A percentile compares a stretch with the other conserved stretches of the same genome.
phyloP scores from a whole-genome alignment of 768 basidiomycete genomes.

The Pisolithus sp. region DNA sequence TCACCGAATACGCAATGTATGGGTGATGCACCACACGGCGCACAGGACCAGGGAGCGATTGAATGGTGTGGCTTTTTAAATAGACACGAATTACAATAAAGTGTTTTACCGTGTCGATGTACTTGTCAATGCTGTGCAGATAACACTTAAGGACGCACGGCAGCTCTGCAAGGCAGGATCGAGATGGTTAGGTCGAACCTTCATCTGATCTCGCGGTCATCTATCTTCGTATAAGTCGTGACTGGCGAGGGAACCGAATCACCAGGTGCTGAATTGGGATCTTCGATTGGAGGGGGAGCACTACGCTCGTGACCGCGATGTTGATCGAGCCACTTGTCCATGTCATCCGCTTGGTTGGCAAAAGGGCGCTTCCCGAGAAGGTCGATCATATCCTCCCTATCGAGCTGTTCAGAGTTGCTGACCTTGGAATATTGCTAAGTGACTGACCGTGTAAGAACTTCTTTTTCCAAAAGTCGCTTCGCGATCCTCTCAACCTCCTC shows the following conservation, averaged over 20 bases:
- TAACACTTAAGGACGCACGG: no score
- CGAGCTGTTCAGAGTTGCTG: background rate
- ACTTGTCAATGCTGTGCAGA: no score
- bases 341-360: slow-evolving; percentile 72
- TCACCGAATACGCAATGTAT: slow-evolving; percentile 22
- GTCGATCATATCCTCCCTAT: slow-evolving; percentile 81
- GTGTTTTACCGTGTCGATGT: no score
- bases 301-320: slow-evolving; percentile 54
- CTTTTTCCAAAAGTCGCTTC: slow-evolving; percentile 83
- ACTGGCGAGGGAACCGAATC: slow-evolving; percentile 45
- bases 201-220: slow-evolving; percentile 13
- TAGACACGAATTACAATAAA: no score
- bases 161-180: no score
- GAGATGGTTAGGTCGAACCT: no score
- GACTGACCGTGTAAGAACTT: slow-evolving; percentile 84
- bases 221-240: slow-evolving; percentile 37
- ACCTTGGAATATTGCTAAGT: slow-evolving; percentile 2
- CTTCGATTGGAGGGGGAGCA: slow-evolving; percentile 61
- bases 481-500: slow-evolving; percentile 94
- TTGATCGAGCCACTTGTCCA: slow-evolving; percentile 96
- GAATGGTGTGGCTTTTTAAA: slow-evolving; percentile 37
- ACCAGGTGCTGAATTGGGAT: slow-evolving; percentile 30
- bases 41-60: slow-evolving; percentile 27
- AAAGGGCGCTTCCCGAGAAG: slow-evolving; percentile 83
- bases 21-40: slow-evolving; percentile 28